phyloP scores from a whole-genome alignment of 1,139 yeast genomes.

The Kurtzmaniella quercitrusa region DNA sequence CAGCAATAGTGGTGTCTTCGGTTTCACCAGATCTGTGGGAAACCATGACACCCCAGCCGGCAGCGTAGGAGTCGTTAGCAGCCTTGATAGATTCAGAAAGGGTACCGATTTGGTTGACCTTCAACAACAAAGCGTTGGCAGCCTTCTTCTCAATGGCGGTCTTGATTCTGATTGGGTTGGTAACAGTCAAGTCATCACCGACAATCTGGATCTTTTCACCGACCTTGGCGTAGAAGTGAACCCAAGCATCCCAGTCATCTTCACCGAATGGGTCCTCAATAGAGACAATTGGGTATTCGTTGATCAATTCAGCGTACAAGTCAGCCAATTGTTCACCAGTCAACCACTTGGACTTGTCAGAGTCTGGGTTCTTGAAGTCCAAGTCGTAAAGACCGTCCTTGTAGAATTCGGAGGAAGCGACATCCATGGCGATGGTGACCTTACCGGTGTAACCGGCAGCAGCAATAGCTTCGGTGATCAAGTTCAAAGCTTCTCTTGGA shows the following conservation, averaged over 20 bases:
- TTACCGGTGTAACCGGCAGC: slow-evolving; percentile 90
- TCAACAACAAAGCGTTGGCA: slow-evolving; percentile 87
- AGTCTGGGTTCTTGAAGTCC: slow-evolving; percentile 94
- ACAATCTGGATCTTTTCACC: slow-evolving; percentile 79
- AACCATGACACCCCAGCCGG: slow-evolving; percentile 98
- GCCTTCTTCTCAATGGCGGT: slow-evolving; percentile 94
- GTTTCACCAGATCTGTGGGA: slow-evolving; percentile 99
- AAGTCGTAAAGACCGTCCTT: slow-evolving; percentile 93
- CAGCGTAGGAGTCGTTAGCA: slow-evolving; percentile 84
- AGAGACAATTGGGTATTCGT: slow-evolving; percentile 94
- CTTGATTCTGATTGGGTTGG: slow-evolving; percentile 91
- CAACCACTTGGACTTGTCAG: slow-evolving; percentile 86
- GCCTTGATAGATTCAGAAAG: slow-evolving; percentile 89
- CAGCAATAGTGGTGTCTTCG: slow-evolving; percentile 97
- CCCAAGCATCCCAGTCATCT: slow-evolving; percentile 99
- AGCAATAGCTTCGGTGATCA: slow-evolving; percentile 81
- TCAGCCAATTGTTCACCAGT: slow-evolving; percentile 82
- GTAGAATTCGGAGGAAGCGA: slow-evolving; percentile 96
- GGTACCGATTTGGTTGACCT: slow-evolving; percentile 95
- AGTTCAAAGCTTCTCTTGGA: slow-evolving; percentile 93
- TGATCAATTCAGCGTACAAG: slow-evolving; percentile 71
- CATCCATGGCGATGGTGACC: slow-evolving; percentile 87
- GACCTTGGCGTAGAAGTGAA: slow-evolving; percentile 69
- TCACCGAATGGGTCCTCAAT: slow-evolving; percentile 98
- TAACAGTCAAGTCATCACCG: slow-evolving; percentile 96